phyloP scores from a whole-genome alignment of 202 grass and related monocot genomes.

The Setaria italica region DNA sequence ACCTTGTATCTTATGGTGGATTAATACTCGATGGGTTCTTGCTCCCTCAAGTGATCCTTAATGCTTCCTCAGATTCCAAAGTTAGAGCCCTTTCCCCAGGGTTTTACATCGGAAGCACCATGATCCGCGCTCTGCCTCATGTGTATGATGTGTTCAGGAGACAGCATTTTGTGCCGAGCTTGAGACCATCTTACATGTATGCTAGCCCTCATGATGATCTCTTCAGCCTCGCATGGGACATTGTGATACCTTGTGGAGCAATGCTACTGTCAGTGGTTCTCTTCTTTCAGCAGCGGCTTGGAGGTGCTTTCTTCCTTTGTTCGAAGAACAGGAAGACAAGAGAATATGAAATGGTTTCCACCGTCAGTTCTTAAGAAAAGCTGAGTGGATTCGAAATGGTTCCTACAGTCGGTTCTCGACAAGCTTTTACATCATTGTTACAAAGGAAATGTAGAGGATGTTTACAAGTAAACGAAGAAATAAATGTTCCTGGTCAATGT shows the following conservation, averaged over 20 bases:
- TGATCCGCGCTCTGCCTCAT: slow-evolving; percentile 70
- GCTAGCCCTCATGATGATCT: slow-evolving; percentile 69
- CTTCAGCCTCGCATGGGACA: slow-evolving; percentile 79
- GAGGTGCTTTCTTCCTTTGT: slow-evolving; percentile 75
- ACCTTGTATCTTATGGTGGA: slow-evolving; percentile 71
- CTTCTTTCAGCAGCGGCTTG: slow-evolving; percentile 78
- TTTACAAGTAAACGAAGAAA: slow-evolving; percentile 31
- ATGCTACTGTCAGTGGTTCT: slow-evolving; percentile 58
- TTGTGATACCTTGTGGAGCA: slow-evolving; percentile 76
- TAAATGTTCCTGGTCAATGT: slow-evolving; percentile 23
- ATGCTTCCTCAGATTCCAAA: slow-evolving; percentile 70
- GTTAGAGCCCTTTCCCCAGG: slow-evolving; percentile 62
- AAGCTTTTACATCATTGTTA: slow-evolving; percentile 18
- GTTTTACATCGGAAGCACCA: slow-evolving; percentile 77
- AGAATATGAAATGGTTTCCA: slow-evolving; percentile 75
- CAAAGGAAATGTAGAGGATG: slow-evolving; percentile 24
- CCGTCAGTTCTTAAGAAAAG: slow-evolving; percentile 48
- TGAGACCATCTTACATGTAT: slow-evolving; percentile 74
- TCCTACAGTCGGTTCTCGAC: slow-evolving; percentile 37
- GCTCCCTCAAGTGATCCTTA: slow-evolving; percentile 82
- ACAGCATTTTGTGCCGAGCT: slow-evolving; percentile 47
- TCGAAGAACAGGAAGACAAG: slow-evolving; percentile 46
- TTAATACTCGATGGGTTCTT: slow-evolving; percentile 82
- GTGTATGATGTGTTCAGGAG: slow-evolving; percentile 80
- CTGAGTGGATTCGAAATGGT: slow-evolving; percentile 54